Evolutionary conservation across 192 early-diverging fungal genomes (phyloP).

Genomic region (Lobosporangium transversale): DNA sequence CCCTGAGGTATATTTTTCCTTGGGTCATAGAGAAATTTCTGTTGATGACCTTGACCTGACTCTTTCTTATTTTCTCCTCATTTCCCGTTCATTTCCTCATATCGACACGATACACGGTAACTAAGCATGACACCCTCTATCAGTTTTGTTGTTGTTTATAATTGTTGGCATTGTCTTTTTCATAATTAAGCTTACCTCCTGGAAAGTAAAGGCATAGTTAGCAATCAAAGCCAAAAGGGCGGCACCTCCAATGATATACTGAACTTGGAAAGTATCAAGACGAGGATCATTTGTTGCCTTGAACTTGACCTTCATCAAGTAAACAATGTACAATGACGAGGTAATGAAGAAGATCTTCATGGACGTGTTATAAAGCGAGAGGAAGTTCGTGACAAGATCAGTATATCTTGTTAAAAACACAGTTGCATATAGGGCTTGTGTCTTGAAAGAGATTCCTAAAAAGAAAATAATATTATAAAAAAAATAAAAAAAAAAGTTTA

Average conservation of each 20-base stretch:
- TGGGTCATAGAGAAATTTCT: too few species aligned
- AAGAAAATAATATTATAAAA: background rate
- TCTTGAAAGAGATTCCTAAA: constrained; percentile 97
- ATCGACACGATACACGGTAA: too few species aligned
- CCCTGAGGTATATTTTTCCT: too few species aligned
- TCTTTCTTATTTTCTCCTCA: too few species aligned
- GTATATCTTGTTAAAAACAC: constrained; percentile 96
- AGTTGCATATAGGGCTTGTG: constrained; percentile 89
- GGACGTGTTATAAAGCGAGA: constrained; percentile 90
- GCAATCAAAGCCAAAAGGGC: constrained; percentile 78
- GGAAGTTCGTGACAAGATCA: constrained; percentile 81
- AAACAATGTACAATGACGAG: constrained; percentile 88
- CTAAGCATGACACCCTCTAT: too few species aligned
- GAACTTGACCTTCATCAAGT: constrained; percentile 85
- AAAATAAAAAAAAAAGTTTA: background rate
- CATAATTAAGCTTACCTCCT: constrained; percentile 71
- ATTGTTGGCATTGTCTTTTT: too few species aligned
- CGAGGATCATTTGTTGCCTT: constrained; percentile 93
- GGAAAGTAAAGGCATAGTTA: constrained; percentile 74
- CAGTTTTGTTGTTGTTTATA: too few species aligned
- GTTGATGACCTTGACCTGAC: too few species aligned
- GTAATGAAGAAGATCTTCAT: constrained; percentile 97
- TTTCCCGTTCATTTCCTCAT: too few species aligned
- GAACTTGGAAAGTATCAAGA: constrained; percentile 91
- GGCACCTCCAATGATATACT: constrained; percentile 81